Conservation (phyloP, 2,329 filamentous ascomycete genomes). For the Aspergillus awamori region DNA sequence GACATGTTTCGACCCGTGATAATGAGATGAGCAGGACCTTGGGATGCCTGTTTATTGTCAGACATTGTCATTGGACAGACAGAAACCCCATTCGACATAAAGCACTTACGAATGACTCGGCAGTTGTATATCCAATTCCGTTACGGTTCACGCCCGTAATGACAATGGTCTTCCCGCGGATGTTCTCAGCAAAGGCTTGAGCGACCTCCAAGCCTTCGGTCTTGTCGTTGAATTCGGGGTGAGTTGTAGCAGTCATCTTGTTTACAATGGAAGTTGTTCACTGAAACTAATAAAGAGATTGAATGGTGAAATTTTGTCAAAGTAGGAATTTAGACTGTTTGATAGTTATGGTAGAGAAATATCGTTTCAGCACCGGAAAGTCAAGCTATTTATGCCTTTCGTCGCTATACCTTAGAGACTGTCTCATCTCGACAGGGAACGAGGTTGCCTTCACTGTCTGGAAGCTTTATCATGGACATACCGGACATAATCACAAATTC, state of each 20-base stretch:
- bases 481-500: too few species aligned
- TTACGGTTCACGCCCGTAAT: conserved; percentile 40
- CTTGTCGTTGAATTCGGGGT: conserved; percentile 38
- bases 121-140: conserved; percentile 41
- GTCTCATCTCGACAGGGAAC: too few species aligned
- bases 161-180: conserved; percentile 40
- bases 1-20: conserved; percentile 42
- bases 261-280: not conserved
- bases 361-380: too few species aligned
- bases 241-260: conserved; percentile 31
- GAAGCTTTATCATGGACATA: too few species aligned
- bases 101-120: conserved; percentile 39
- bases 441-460: too few species aligned
- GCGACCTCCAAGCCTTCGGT: conserved; percentile 48
- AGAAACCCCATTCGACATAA: too few species aligned
- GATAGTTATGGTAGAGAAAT: too few species aligned
- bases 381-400: too few species aligned
- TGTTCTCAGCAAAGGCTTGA: conserved; percentile 35
- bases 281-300: too few species aligned
- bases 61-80: not conserved
- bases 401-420: too few species aligned
- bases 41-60: not conserved
- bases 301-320: too few species aligned
- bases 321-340: too few species aligned
- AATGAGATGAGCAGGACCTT: conserved; percentile 38